These are phyloP conservation scores for Kokia cookei DNA, from an alignment of 441 rosid genomes.

Conservation along the genomic window DNA sequence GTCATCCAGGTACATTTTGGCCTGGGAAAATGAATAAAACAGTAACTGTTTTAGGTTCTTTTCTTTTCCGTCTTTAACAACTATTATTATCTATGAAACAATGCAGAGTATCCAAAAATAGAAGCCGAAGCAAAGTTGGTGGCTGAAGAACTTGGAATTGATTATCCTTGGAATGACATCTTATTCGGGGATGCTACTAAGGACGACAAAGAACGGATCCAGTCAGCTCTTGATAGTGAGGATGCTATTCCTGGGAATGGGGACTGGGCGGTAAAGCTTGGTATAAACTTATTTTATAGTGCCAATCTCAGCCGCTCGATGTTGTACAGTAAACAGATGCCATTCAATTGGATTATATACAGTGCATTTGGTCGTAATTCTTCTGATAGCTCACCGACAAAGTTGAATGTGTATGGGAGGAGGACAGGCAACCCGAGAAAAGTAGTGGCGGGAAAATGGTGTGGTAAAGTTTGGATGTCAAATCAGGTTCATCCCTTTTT, in stretches of 20 bases:
- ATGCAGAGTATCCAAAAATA: constrained; percentile 87
- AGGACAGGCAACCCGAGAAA: constrained; percentile 63
- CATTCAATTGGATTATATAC: constrained; percentile 84
- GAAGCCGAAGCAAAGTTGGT: constrained; percentile 79
- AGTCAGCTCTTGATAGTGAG: constrained; percentile 67
- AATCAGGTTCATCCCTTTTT: constrained; percentile 90
- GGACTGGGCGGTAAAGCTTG: constrained; percentile 96
- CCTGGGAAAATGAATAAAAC: background rate
- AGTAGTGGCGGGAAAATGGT: constrained; percentile 95
- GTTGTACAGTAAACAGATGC: constrained; percentile 96
- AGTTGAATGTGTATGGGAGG: constrained; percentile 40
- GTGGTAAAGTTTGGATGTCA: constrained; percentile 99
- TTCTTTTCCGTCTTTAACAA: background rate
- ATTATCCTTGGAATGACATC: constrained; percentile 50
- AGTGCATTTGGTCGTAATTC: constrained; percentile 79
- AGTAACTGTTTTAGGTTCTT: background rate
- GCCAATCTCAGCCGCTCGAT: constrained; percentile 77
- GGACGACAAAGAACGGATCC: constrained; percentile 75
- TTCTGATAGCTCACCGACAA: constrained; percentile 45
- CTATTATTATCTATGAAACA: constrained; percentile 13
- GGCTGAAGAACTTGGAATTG: constrained; percentile 73
- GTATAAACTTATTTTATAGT: constrained; percentile 87
- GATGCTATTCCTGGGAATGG: constrained; percentile 77
- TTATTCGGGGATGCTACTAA: constrained; percentile 51
- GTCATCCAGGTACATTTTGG: constrained; percentile 75